Evolutionary conservation across 1,139 yeast species (phyloP), one percentile per base, ranked within the genome.

Genomic region (Scheffersomyces stambukii): DNA sequence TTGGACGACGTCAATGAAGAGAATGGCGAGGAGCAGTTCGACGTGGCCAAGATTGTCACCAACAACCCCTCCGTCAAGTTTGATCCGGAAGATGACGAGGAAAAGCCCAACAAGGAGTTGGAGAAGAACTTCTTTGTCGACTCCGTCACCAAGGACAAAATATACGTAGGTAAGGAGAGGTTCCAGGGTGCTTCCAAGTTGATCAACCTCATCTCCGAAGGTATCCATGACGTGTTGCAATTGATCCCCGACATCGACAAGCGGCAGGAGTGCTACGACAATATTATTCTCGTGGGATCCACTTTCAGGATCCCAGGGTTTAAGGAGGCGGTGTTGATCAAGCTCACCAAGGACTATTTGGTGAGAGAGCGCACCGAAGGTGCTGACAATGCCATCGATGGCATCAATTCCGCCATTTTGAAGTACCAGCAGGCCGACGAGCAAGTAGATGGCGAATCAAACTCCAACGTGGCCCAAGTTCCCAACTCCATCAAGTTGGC

Each of bases 21-120:
- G 4, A 36, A 48, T 13, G 41, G 38, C 20, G 93, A 82, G 19
- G 91, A 85, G 25, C 75, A 78, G 3, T 70, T 86, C 29, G 96
- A 91, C 53, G 89, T 91, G 27, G 96, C 96, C 1, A 86, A 86
- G 23, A 77, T 88, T 44, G 94, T 91, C 6, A 76, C 94, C 1
- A 79, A 85, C 36, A 59, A 65, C 24, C 37, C 31, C 6, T 37
- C 24, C 13, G 35, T 13, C 14, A 48, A 50, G 19, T 45, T 45
- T 13, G 49, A 43, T 10, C 52, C 50, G 11, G 60, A 52, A 28
- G 61, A 6, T 13, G 22, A 15, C 20, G 54, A 16, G 41, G 19
- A 42, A 14, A 74, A 70, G 39, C 68, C 61, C 45, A 84, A 76
- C 50, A 61, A 70, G 19, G 81, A 80, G 49, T 51, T 78, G 35